A percentile compares a stretch with the other conserved stretches of the same genome.
Conservation (phyloP, 2,329 filamentous ascomycete species). For the Elsinoe fawcettii region DNA sequence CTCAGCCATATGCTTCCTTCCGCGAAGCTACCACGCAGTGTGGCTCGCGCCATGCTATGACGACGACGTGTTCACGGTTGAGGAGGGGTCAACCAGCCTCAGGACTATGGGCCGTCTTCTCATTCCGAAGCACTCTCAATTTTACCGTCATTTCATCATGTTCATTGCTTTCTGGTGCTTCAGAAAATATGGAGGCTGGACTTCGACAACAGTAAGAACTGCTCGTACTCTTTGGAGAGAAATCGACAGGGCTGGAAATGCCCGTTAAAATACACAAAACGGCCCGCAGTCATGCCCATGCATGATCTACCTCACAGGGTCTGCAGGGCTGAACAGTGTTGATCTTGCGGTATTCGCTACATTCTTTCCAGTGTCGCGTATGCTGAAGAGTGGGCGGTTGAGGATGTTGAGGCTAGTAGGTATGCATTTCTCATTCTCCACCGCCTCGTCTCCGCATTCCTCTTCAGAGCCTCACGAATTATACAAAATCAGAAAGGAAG, state of each 20-base stretch:
- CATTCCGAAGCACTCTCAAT: neutral
- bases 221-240: neutral
- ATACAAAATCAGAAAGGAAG: constrained; percentile 8
- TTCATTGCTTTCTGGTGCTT: neutral
- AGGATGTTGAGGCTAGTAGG: constrained; percentile 2
- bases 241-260: constrained; percentile 11
- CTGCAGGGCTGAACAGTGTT: constrained; percentile 5
- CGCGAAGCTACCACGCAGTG: neutral
- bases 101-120: neutral
- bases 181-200: neutral
- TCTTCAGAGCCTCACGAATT: neutral
- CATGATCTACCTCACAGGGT: constrained; percentile 5
- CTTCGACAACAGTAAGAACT: constrained; percentile 2
- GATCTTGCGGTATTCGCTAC: neutral
- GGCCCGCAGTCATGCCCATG: constrained; percentile 4
- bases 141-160: constrained; percentile 3
- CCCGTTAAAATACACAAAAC: constrained; percentile 12
- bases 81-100: neutral
- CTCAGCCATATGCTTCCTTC: constrained; percentile 7
- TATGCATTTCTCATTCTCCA: constrained; percentile 2
- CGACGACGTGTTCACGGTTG: neutral
- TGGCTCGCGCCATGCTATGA: neutral
- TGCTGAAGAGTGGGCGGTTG: neutral
- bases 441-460: constrained; percentile 8
- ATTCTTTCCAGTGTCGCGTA: neutral